Evolutionary conservation across 495 filamentous ascomycete species (phyloP).

Genomic region (Bacidia rubella): DNA sequence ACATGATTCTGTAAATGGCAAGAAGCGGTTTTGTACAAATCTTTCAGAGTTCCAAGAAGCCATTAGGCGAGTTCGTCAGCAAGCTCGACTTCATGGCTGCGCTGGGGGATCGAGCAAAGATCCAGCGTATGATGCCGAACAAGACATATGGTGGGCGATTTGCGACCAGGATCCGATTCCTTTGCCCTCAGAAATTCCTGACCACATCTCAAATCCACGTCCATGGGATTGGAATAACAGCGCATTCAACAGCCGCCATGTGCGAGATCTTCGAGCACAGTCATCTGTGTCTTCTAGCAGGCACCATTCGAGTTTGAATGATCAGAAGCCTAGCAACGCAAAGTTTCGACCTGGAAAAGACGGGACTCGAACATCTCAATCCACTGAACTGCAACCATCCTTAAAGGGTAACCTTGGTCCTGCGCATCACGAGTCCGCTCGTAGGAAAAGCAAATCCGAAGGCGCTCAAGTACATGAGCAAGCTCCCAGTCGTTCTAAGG

Average conservation of each 20-base stretch:
- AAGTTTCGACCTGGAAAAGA: too few species aligned
- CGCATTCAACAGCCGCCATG: slow-evolving; percentile 13
- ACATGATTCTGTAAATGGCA: slow-evolving; percentile 5
- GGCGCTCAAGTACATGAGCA: too few species aligned
- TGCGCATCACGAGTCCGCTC: too few species aligned
- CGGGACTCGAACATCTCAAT: too few species aligned
- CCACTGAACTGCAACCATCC: too few species aligned
- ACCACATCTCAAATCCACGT: slow-evolving; percentile 18
- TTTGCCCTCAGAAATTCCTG: slow-evolving; percentile 12
- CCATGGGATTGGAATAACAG: slow-evolving; percentile 20
- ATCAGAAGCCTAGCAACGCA: background rate
- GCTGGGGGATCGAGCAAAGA: slow-evolving; percentile 19
- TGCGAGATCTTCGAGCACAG: background rate
- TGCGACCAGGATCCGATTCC: slow-evolving; percentile 17
- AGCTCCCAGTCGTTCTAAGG: too few species aligned
- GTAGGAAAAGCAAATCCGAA: too few species aligned
- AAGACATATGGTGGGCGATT: slow-evolving; percentile 21
- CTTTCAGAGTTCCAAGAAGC: slow-evolving; percentile 19
- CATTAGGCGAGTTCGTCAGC: slow-evolving; percentile 17
- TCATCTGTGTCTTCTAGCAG: background rate
- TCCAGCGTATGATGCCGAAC: slow-evolving; percentile 19
- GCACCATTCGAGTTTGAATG: background rate
- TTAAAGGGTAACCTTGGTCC: too few species aligned
- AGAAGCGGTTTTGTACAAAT: slow-evolving; percentile 17
- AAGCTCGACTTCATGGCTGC: slow-evolving; percentile 19